Evolutionary conservation across 768 basidiomycete species (phyloP).

Genomic region (Panaeolus papilionaceus): DNA sequence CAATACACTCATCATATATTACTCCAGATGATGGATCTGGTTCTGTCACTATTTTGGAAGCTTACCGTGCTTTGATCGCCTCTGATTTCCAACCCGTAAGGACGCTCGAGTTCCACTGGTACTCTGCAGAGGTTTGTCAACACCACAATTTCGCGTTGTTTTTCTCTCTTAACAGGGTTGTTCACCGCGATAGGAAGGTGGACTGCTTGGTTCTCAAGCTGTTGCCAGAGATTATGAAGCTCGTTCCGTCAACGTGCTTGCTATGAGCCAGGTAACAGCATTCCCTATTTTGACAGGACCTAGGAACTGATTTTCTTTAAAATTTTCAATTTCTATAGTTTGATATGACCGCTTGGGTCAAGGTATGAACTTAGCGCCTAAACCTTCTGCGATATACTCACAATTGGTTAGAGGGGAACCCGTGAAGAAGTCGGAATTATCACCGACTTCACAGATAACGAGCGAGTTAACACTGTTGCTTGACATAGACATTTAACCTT

Average conservation of each 20-base stretch:
- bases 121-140: constrained; percentile 70
- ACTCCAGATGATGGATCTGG: constrained; percentile 77
- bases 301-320: constrained; percentile 7
- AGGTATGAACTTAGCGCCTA: constrained; percentile 47
- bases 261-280: constrained; percentile 76
- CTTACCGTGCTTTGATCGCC: constrained; percentile 73
- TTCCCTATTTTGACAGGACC: no score
- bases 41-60: constrained; percentile 79
- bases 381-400: constrained; percentile 30
- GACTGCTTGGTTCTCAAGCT: constrained; percentile 89
- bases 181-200: constrained; percentile 63
- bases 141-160: constrained; percentile 14
- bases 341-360: constrained; percentile 96
- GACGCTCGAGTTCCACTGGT: constrained; percentile 85
- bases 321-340: constrained; percentile 51
- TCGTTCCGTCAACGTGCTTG: constrained; percentile 68
- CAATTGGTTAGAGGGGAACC: constrained; percentile 57
- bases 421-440: constrained; percentile 85
- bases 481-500: constrained; percentile 20
- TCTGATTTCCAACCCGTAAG: constrained; percentile 71
- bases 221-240: constrained; percentile 78
- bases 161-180: constrained; percentile 21
- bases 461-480: constrained; percentile 40
- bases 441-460: constrained; percentile 78
- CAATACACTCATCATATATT: constrained; percentile 29